phyloP scores from a whole-genome alignment of 2,329 filamentous ascomycete genomes.

The Fusarium equiseti region DNA sequence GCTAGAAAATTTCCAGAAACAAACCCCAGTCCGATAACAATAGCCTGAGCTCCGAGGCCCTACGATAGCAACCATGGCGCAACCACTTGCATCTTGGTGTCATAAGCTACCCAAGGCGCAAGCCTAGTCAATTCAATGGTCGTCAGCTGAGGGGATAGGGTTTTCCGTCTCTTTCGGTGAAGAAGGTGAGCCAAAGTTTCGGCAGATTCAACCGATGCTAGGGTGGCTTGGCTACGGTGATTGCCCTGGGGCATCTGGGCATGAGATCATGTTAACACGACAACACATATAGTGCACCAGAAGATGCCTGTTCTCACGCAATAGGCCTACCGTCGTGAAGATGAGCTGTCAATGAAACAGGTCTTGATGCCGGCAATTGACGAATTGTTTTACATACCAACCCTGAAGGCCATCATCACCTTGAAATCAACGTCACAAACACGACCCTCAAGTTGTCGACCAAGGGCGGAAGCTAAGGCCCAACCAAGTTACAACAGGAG shows the following conservation, averaged over 20 bases:
- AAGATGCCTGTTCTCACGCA: neutral
- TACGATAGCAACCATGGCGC: slow-evolving; percentile 3
- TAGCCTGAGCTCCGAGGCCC: neutral
- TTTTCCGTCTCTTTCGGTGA: slow-evolving; percentile 19
- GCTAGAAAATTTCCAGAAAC: slow-evolving; percentile 49
- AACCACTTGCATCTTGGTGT: slow-evolving; percentile 21
- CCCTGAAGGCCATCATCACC: neutral
- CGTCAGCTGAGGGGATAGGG: slow-evolving; percentile 44
- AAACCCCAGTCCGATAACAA: slow-evolving; percentile 19
- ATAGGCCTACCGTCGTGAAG: too few species aligned
- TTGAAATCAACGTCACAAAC: slow-evolving; percentile 8
- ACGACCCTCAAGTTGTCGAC: slow-evolving; percentile 28
- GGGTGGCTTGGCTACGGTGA: slow-evolving; percentile 19
- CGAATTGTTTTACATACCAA: neutral
- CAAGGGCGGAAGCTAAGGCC: slow-evolving; percentile 39
- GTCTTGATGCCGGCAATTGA: neutral
- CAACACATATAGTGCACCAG: neutral
- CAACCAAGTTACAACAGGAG: slow-evolving; percentile 30
- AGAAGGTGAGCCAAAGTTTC: slow-evolving; percentile 17
- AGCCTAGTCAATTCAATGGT: slow-evolving; percentile 22
- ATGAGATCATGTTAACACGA: slow-evolving; percentile 13
- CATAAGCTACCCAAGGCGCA: neutral
- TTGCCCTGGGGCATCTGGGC: slow-evolving; percentile 13
- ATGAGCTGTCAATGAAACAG: neutral
- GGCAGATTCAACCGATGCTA: slow-evolving; percentile 16